Conservation (phyloP, 2,329 filamentous ascomycete species). For the Nemania serpens region DNA sequence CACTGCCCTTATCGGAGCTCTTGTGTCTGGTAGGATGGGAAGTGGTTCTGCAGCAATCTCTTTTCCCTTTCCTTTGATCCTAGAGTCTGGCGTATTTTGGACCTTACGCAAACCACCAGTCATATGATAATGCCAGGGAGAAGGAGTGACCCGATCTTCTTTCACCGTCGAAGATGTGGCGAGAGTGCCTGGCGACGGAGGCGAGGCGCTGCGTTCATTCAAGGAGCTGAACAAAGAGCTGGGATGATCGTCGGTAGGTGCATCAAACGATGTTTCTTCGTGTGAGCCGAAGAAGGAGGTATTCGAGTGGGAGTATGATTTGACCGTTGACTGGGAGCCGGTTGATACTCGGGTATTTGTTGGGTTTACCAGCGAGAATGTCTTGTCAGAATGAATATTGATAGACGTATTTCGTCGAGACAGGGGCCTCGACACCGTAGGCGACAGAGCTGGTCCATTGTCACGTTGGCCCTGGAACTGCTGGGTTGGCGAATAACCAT, state of each 20-base stretch:
- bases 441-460: constrained; percentile 31
- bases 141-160: constrained; percentile 43
- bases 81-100: constrained; percentile 48
- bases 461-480: constrained; percentile 32
- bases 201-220: constrained; percentile 50
- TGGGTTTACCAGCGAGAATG: constrained; percentile 54
- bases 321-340: constrained; percentile 43
- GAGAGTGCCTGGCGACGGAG: constrained; percentile 43
- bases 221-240: constrained; percentile 56
- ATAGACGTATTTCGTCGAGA: constrained; percentile 53
- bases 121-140: constrained; percentile 60
- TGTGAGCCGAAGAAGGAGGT: constrained; percentile 56
- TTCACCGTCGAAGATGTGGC: constrained; percentile 40
- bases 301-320: constrained; percentile 49
- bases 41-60: constrained; percentile 41
- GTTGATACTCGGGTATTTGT: constrained; percentile 34
- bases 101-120: constrained; percentile 61
- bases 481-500: constrained; percentile 45
- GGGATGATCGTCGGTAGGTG: constrained; percentile 51
- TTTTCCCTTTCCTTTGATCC: constrained; percentile 46
- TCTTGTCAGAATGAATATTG: constrained; percentile 61
- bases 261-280: constrained; percentile 53
- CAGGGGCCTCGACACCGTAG: constrained; percentile 38
- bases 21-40: constrained; percentile 41
- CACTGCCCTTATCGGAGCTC: constrained; percentile 26